Percentiles rank a stretch among this genome's conserved stretches.
Conservation (phyloP, 345 rosid species). For the Rubroshorea leprosula region DNA sequence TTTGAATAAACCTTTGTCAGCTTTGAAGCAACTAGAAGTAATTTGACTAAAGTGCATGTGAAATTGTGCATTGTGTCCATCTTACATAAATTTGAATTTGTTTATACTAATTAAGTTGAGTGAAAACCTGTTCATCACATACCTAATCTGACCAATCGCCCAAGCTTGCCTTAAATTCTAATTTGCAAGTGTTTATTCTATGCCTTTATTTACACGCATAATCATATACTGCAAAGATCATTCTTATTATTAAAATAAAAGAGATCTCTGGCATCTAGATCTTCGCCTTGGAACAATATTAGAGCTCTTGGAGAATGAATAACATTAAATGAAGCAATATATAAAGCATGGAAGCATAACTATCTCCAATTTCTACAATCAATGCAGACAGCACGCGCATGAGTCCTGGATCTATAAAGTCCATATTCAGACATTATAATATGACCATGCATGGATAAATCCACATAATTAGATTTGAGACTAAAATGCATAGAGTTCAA, state of each 20-base stretch:
- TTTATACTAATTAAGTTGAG: background rate
- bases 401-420: background rate
- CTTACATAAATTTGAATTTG: background rate
- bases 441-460: background rate
- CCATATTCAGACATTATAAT: background rate
- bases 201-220: background rate
- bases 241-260: background rate
- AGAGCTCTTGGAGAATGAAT: conserved; percentile 8
- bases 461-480: conserved; percentile 1
- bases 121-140: conserved; percentile 12
- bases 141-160: background rate
- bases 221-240: background rate
- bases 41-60: background rate
- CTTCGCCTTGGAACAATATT: conserved; percentile 5
- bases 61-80: background rate
- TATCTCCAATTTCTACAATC: background rate
- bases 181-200: background rate
- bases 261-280: conserved; percentile 2
- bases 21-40: background rate
- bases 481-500: background rate
- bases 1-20: background rate
- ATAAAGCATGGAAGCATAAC: background rate
- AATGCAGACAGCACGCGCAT: conserved; percentile 11
- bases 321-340: background rate
- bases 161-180: background rate